Evolutionary conservation across 305 asterid genomes (phyloP).

Genomic region (Rubia balearica): DNA sequence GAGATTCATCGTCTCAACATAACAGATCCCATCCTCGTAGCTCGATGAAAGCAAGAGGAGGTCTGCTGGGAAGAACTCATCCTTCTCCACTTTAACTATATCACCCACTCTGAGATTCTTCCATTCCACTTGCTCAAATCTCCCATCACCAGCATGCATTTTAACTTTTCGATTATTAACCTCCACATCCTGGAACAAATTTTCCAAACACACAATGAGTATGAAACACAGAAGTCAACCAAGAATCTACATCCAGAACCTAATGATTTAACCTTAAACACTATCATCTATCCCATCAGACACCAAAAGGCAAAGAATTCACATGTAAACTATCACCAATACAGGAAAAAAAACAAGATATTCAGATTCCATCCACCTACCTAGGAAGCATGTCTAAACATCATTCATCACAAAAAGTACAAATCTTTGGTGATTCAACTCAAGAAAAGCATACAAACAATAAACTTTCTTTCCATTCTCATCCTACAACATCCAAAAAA

Average conservation of each 20-base stretch:
- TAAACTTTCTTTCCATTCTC: background rate
- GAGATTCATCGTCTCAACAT: conserved; percentile 89
- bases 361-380: background rate
- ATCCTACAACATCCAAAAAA: background rate
- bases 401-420: background rate
- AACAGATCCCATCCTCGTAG: conserved; percentile 70
- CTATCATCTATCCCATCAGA: background rate
- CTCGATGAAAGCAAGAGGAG: conserved; percentile 67
- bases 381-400: background rate
- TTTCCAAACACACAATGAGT: conserved; percentile 9
- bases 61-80: conserved; percentile 84
- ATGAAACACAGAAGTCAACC: background rate
- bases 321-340: background rate
- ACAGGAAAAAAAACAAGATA: background rate
- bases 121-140: conserved; percentile 55
- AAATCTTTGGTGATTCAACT: background rate
- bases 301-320: conserved; percentile 13
- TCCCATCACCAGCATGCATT: conserved; percentile 58
- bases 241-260: background rate
- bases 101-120: conserved; percentile 65
- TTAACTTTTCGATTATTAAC: conserved; percentile 63
- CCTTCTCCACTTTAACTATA: conserved; percentile 70
- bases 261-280: background rate
- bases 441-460: background rate
- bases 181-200: conserved; percentile 59